phyloP scores from a whole-genome alignment of 2,329 filamentous ascomycete genomes.

The Colletotrichum endophyticum region DNA sequence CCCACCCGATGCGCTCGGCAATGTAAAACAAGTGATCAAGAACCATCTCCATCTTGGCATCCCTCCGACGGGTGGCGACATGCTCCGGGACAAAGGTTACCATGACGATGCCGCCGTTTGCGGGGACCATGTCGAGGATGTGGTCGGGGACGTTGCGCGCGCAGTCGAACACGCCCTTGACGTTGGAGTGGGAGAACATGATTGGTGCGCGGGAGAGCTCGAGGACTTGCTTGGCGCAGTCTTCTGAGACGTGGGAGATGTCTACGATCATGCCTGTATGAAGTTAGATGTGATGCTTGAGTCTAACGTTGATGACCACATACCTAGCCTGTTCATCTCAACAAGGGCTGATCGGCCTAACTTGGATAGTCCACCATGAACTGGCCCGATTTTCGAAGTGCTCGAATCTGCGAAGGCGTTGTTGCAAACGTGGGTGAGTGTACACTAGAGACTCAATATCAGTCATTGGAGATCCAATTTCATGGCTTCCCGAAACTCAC shows the following conservation, averaged over 20 bases:
- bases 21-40: constrained; percentile 35
- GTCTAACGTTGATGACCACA: accelerated
- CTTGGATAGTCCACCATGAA: constrained; percentile 28
- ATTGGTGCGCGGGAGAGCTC: constrained; percentile 28
- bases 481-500: constrained; percentile 14
- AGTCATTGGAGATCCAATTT: accelerated
- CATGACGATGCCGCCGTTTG: constrained; percentile 44
- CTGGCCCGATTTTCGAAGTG: constrained; percentile 26
- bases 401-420: constrained; percentile 31
- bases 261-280: constrained; percentile 30
- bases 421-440: constrained; percentile 32
- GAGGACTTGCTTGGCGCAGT: constrained; percentile 27
- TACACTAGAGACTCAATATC: constrained; percentile 12
- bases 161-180: constrained; percentile 23
- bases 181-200: constrained; percentile 37
- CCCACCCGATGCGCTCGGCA: constrained; percentile 34
- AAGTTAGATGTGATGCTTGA: not conserved
- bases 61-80: constrained; percentile 23
- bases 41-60: constrained; percentile 32
- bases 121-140: constrained; percentile 34
- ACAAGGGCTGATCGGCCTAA: constrained; percentile 30
- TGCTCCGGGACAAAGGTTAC: constrained; percentile 37
- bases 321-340: constrained; percentile 40
- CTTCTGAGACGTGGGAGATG: constrained; percentile 32
- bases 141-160: constrained; percentile 45